A percentile compares a stretch with the other conserved stretches of the same genome.
Evolutionary conservation across 768 basidiomycete genomes (phyloP).

Genomic region (Pulveroboletus sp.): DNA sequence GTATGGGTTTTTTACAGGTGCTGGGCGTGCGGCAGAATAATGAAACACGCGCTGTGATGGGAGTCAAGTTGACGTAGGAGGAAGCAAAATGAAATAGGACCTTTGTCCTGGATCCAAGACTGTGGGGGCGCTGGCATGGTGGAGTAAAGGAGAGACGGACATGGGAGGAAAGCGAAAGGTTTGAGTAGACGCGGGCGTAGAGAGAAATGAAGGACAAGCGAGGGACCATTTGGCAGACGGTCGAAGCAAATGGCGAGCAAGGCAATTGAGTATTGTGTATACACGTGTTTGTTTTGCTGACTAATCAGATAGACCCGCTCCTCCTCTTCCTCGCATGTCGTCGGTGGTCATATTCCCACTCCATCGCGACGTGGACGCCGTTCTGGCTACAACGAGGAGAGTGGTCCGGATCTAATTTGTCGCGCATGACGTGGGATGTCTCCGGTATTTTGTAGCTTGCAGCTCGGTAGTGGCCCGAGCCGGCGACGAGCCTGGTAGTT

Average conservation of each 20-base stretch:
- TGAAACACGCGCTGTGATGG: slow-evolving; percentile 69
- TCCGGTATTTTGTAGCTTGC: slow-evolving; percentile 68
- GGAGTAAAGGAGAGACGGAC: not conserved
- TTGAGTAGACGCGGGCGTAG: slow-evolving; percentile 43
- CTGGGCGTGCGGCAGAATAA: slow-evolving; percentile 50
- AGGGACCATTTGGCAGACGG: slow-evolving; percentile 42
- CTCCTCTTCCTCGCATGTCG: too few species aligned
- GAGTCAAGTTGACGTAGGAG: slow-evolving; percentile 18
- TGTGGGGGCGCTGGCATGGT: slow-evolving; percentile 15
- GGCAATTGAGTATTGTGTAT: slow-evolving; percentile 8
- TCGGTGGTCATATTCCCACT: too few species aligned
- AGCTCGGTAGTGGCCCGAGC: slow-evolving; percentile 68
- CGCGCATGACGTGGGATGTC: slow-evolving; percentile 66
- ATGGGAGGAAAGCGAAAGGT: not conserved
- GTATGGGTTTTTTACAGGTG: slow-evolving; percentile 82
- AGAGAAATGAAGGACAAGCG: slow-evolving; percentile 55
- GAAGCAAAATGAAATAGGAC: slow-evolving; percentile 29
- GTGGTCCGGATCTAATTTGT: slow-evolving; percentile 74
- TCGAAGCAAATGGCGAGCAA: not conserved
- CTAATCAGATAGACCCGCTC: slow-evolving; percentile 9
- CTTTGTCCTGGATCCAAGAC: slow-evolving; percentile 33
- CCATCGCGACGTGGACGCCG: slow-evolving; percentile 69
- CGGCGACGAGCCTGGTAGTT: too few species aligned
- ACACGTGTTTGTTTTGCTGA: slow-evolving; percentile 20
- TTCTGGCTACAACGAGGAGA: slow-evolving; percentile 63